Evolutionary conservation across 148 eudicot genomes (phyloP).

Genomic region (Dianthus caryophyllus): DNA sequence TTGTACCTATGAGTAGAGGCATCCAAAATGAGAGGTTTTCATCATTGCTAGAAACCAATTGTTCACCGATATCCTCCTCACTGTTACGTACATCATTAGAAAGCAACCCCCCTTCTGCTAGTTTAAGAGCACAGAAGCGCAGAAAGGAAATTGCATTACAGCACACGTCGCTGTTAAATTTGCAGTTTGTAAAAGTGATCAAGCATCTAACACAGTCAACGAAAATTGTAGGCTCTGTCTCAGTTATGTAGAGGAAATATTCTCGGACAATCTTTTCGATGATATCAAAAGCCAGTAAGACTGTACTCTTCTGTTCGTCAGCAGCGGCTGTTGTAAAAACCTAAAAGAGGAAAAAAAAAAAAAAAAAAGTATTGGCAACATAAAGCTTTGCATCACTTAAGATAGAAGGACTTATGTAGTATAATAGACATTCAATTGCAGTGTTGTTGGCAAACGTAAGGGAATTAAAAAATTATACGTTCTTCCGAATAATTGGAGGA

Average conservation of each 20-base stretch:
- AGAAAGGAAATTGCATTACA: constrained; percentile 96
- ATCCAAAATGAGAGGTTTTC: constrained; percentile 72
- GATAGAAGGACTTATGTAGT: not conserved
- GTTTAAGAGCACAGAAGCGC: constrained; percentile 93
- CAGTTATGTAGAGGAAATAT: constrained; percentile 85
- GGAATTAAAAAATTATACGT: not conserved
- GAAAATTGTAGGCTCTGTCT: constrained; percentile 79
- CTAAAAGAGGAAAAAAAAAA: too few species aligned
- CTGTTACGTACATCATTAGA: constrained; percentile 32
- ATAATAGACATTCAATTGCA: not conserved
- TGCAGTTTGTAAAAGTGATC: constrained; percentile 86
- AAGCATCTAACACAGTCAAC: constrained; percentile 93
- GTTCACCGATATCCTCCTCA: constrained; percentile 41
- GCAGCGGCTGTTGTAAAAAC: constrained; percentile 94
- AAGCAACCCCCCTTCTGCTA: constrained; percentile 86
- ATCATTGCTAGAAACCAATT: constrained; percentile 42
- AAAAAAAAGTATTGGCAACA: constrained; percentile 14
- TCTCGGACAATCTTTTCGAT: constrained; percentile 98
- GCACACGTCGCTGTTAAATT: constrained; percentile 87
- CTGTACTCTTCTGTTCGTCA: constrained; percentile 88
- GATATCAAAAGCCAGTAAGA: constrained; percentile 87
- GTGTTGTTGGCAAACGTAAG: not conserved
- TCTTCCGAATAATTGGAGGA: not conserved
- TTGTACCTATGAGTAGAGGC: constrained; percentile 87
- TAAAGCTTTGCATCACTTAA: not conserved